These are phyloP conservation scores for Nicotiana knightiana DNA, from an alignment of 257 asterid genomes.

Conservation along the genomic window DNA sequence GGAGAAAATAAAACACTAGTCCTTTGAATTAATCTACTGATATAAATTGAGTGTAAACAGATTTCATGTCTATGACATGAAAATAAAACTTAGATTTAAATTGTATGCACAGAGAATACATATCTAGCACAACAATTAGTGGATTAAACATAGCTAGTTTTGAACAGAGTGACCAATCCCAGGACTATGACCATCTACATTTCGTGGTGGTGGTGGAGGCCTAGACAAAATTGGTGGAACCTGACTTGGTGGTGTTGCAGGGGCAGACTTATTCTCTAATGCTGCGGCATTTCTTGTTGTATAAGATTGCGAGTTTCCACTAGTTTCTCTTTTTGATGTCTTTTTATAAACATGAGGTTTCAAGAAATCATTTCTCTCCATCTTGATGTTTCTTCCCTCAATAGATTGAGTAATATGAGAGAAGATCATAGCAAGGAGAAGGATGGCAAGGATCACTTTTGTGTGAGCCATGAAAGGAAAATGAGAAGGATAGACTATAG, in stretches of 20 bases:
- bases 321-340: background rate
- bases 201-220: slow-evolving; percentile 36
- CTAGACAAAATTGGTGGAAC: slow-evolving; percentile 15
- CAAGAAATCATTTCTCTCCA: slow-evolving; percentile 3
- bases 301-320: background rate
- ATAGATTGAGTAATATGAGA: slow-evolving; percentile 24
- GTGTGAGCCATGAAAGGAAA: slow-evolving; percentile 29
- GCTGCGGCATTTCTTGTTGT: background rate
- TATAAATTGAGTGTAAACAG: background rate
- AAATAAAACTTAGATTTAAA: background rate
- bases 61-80: background rate
- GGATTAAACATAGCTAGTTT: background rate
- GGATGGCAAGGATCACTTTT: slow-evolving; percentile 17
- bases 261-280: slow-evolving; percentile 9
- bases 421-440: slow-evolving; percentile 28
- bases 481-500: background rate
- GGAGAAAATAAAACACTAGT: background rate
- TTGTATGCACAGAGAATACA: too few species aligned
- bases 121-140: too few species aligned
- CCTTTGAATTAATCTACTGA: background rate
- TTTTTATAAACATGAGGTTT: background rate
- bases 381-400: slow-evolving; percentile 34
- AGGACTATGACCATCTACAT: slow-evolving; percentile 36
- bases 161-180: slow-evolving; percentile 21
- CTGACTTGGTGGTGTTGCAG: background rate